phyloP scores from a whole-genome alignment of 106 monocot genomes.

The Dendrobium chrysotoxum region DNA sequence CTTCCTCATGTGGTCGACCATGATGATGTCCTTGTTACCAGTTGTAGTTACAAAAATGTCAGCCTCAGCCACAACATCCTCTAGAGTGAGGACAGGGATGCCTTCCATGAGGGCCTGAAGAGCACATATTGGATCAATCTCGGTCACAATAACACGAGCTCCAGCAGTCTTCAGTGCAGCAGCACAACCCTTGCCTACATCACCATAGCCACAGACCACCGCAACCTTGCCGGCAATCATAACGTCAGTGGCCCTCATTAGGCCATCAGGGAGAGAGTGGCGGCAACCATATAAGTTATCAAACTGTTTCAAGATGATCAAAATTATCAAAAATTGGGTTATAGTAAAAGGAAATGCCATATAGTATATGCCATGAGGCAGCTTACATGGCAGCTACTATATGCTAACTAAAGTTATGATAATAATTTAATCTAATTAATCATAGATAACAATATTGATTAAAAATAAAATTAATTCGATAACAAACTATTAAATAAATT shows the following conservation, averaged over 20 bases:
- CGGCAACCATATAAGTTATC: slow-evolving; percentile 38
- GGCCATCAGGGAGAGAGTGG: slow-evolving; percentile 31
- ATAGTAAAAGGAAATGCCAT: too few species aligned
- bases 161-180: slow-evolving; percentile 28
- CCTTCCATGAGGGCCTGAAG: slow-evolving; percentile 43
- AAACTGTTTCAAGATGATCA: slow-evolving; percentile 15
- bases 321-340: background rate
- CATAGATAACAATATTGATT: too few species aligned
- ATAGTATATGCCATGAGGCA: too few species aligned
- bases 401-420: too few species aligned
- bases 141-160: slow-evolving; percentile 29
- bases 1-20: slow-evolving; percentile 90
- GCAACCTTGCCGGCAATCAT: slow-evolving; percentile 40
- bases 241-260: slow-evolving; percentile 32
- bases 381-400: too few species aligned
- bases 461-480: too few species aligned
- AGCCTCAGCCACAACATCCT: slow-evolving; percentile 26
- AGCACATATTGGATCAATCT: slow-evolving; percentile 40
- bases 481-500: too few species aligned
- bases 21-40: slow-evolving; percentile 97
- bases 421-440: too few species aligned
- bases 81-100: slow-evolving; percentile 16
- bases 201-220: slow-evolving; percentile 35
- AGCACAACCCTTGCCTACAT: slow-evolving; percentile 40
- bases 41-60: slow-evolving; percentile 48